Evolutionary conservation across 1,139 yeast species (phyloP).

Genomic region (Scheffersomyces illinoinensis): DNA sequence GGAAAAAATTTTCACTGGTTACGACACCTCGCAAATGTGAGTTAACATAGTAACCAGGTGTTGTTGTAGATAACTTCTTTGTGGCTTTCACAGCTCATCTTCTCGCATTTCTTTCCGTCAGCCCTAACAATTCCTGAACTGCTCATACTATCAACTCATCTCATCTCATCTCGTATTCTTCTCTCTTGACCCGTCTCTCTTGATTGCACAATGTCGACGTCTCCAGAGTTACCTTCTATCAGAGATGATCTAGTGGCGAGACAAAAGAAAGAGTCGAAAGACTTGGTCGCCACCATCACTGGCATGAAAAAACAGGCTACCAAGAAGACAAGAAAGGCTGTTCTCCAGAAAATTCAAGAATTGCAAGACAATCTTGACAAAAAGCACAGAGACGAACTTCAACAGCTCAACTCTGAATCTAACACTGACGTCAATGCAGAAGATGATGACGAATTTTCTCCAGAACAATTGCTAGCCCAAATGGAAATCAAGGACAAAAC

Average conservation of each 20-base stretch:
- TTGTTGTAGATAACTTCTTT: not conserved
- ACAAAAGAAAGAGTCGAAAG: conserved; percentile 70
- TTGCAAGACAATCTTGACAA: conserved; percentile 56
- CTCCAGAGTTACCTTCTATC: not conserved
- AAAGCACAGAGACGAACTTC: conserved; percentile 56
- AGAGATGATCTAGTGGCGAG: conserved; percentile 56
- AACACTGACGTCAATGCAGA: conserved; percentile 7
- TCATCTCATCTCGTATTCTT: conserved; percentile 1
- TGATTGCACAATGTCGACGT: not conserved
- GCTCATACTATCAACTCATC: conserved; percentile 1
- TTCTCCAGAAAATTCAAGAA: conserved; percentile 54
- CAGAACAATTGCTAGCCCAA: conserved; percentile 64
- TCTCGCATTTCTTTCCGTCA: not conserved
- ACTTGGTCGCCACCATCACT: conserved; percentile 65
- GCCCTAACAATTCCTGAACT: not conserved
- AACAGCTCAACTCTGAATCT: conserved; percentile 10
- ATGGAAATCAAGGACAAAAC: conserved; percentile 33
- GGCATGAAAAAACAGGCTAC: conserved; percentile 82
- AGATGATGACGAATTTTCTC: conserved; percentile 50
- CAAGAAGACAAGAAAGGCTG: conserved; percentile 69
- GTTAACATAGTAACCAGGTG: not conserved
- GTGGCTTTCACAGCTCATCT: not conserved
- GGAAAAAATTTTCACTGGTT: not conserved
- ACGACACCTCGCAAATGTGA: not conserved
- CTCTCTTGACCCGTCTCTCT: not conserved